Evolutionary conservation across 169 alveolate genomes (phyloP), one percentile per base, ranked within the genome.

Genomic region (Neospora caninum): DNA sequence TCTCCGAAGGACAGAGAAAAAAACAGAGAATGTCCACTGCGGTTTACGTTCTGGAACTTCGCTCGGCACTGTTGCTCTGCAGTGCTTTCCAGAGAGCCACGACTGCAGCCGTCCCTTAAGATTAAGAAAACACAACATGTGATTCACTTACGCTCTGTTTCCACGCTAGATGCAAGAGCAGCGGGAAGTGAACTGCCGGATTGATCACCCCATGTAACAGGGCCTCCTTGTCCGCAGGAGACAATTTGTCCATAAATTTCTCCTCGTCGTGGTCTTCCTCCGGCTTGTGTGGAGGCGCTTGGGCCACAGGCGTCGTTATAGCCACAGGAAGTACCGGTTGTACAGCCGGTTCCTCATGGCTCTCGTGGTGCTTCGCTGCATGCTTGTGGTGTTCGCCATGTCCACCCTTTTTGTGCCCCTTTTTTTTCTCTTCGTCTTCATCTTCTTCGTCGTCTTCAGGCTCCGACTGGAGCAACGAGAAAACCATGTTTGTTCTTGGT

Each of bases 101-200:
- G 58, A 4, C 58, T 49, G 58, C 58, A 7, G 58, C 58, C 58
- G 13, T 49, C 13, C 4, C 22, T 49, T 49, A n/a, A n/a, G n/a
- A n/a, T n/a, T n/a, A n/a, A n/a, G 58, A 49, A 49, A 49, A 78
- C 9, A 2, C 41, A 78, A 4, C 1, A 10, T 22, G 86, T 29
- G 39, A 36, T 78, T 20, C 29, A 36, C 86, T 36, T 78, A 78
- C 86, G 22, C 10, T 20, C n/a, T 78, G 27, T n/a, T 38, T 78
- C 86, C 86, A 78, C 49, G 86, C 39, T 25, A 36, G 9, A n/a
- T 78, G 49, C 43, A 78, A n/a, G 31, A 78, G 86, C 49, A 36
- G 45, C 27, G 86, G 86, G 86, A 78, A 78, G 45, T 78, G 86
- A 25, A 78, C 45, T 38, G 86, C 41, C 27, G 86, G 86, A 20